Evolutionary conservation across 495 filamentous ascomycete species (phyloP).

Genomic region (Trichoderma reesei): DNA sequence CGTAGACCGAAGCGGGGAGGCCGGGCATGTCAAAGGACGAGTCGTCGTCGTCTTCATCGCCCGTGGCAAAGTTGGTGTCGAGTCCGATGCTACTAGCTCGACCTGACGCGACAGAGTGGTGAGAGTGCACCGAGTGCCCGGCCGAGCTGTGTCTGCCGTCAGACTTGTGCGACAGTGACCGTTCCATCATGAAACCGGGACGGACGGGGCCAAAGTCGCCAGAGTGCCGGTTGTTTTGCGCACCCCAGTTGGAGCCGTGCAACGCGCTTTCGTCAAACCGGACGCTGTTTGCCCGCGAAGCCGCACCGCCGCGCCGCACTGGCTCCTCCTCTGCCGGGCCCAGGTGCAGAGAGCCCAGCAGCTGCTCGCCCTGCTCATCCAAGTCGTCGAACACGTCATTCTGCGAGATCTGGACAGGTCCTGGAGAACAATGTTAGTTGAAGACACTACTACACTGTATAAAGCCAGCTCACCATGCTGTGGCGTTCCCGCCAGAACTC

Average conservation of each 20-base stretch:
- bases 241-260: constrained; percentile 67
- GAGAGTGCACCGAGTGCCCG: constrained; percentile 65
- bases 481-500: constrained; percentile 63
- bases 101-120: constrained; percentile 55
- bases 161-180: constrained; percentile 86
- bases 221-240: constrained; percentile 67
- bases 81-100: constrained; percentile 75
- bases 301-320: constrained; percentile 55
- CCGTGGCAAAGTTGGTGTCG: constrained; percentile 59
- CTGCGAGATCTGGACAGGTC: constrained; percentile 60
- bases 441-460: not conserved
- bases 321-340: constrained; percentile 81
- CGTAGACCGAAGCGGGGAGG: constrained; percentile 73
- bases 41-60: constrained; percentile 49
- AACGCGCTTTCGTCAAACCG: constrained; percentile 97
- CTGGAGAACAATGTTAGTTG: constrained; percentile 31
- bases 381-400: constrained; percentile 68
- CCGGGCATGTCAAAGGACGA: constrained; percentile 56
- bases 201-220: constrained; percentile 69
- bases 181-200: constrained; percentile 77
- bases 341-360: constrained; percentile 66
- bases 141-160: constrained; percentile 93
- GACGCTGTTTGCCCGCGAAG: constrained; percentile 93
- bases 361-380: constrained; percentile 63
- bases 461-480: constrained; percentile 57